Evolutionary conservation across 2,329 filamentous ascomycete genomes (phyloP).

Genomic region (Eutypella sp.): DNA sequence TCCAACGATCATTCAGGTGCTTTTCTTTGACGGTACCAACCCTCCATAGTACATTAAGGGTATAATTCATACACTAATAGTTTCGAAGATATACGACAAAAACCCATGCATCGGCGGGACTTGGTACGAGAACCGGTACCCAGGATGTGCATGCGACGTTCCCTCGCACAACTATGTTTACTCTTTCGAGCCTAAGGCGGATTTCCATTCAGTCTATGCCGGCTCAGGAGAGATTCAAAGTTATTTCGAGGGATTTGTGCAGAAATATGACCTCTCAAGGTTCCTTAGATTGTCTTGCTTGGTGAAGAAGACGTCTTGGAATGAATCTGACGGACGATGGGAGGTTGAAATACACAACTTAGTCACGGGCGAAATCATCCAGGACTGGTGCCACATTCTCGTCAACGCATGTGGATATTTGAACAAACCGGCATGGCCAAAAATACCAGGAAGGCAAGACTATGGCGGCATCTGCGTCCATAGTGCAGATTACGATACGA

Average conservation of each 20-base stretch:
- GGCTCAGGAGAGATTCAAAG: slow-evolving; percentile 35
- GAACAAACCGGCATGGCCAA: slow-evolving; percentile 14
- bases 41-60: background rate
- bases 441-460: slow-evolving; percentile 7
- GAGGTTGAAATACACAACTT: slow-evolving; percentile 27
- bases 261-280: slow-evolving; percentile 32
- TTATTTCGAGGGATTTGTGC: slow-evolving; percentile 36
- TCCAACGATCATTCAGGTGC: slow-evolving; percentile 38
- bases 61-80: background rate
- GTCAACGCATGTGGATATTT: slow-evolving; percentile 13
- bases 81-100: slow-evolving; percentile 39
- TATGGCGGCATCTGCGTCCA: slow-evolving; percentile 10
- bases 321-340: slow-evolving; percentile 28
- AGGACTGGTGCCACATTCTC: slow-evolving; percentile 41
- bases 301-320: slow-evolving; percentile 31
- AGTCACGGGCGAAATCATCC: slow-evolving; percentile 19
- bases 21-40: slow-evolving; percentile 22
- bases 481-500: slow-evolving; percentile 12
- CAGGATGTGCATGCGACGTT: slow-evolving; percentile 42
- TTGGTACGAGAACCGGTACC: slow-evolving; percentile 47
- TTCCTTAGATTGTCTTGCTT: slow-evolving; percentile 30
- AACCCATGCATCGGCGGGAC: slow-evolving; percentile 43
- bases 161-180: slow-evolving; percentile 48
- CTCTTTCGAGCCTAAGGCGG: slow-evolving; percentile 41
- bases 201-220: slow-evolving; percentile 38